Evolutionary conservation across 495 filamentous ascomycete genomes (phyloP).

Genomic region (Aspergillus asperescens): DNA sequence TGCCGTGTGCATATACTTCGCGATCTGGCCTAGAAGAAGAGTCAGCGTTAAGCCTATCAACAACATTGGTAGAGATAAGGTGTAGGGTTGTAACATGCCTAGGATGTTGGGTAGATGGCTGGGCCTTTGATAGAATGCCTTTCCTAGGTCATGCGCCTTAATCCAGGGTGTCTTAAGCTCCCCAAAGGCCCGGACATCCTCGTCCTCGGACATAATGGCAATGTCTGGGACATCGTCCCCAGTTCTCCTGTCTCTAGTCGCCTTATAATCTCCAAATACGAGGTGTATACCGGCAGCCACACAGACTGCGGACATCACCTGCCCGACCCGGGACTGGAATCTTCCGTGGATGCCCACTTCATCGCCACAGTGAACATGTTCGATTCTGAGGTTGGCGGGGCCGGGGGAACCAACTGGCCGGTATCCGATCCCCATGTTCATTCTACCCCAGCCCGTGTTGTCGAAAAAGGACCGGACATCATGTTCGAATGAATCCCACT

Average conservation of each 20-base stretch:
- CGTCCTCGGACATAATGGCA: neutral
- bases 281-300: neutral
- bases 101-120: neutral
- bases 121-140: too few relatives aligned
- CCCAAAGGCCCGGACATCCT: neutral
- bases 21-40: neutral
- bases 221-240: neutral
- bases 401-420: neutral
- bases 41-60: neutral
- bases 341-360: neutral
- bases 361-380: neutral
- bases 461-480: neutral
- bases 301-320: neutral
- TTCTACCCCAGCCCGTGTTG: neutral
- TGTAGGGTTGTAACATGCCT: neutral
- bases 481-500: neutral
- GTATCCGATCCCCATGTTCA: neutral
- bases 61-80: neutral
- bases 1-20: neutral
- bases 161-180: neutral
- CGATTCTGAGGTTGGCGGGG: neutral
- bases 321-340: neutral
- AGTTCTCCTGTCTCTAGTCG: neutral
- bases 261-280: neutral
- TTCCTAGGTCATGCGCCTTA: neutral